Base-by-base conservation (phyloP, 1,139 yeast species). In the Geotrichum candidum region DNA sequence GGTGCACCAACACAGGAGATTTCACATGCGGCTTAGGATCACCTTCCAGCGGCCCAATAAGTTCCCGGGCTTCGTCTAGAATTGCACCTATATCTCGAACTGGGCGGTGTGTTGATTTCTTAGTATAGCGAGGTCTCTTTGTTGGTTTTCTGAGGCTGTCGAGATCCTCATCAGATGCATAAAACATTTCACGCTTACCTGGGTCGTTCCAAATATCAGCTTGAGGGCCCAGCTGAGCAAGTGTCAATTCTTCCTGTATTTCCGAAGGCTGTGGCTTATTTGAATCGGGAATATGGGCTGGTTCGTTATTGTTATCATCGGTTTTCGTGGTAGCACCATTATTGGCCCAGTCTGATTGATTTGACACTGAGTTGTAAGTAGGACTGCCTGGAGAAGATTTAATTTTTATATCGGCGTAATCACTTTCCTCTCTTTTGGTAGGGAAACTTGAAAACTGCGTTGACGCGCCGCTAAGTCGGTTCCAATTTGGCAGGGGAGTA, bases 191-290 rank as follows among this genome's bases (percentile, higher is more conserved):
- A 2, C 59, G 31, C 22, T 23, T 41, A 7, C 22, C n/a, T 6
- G 33, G 1, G 23, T 57, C 56, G 33, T 57, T 57, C 59, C 59
- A 57, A 4, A 57, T 33, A 22, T 57, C 59, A 38, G 41, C 45
- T 3, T 41, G 10, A n/a, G 48, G 22, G 10, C 48, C 48, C 22
- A 41, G 2, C 22, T 41, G 48, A 3, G 22, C 48, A 1, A 41
- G 23, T 2, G 48, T 41, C 6, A 41, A 5, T 18, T 41, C 48
- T 41, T 41, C 48, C 22, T 41, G 48, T 5, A 23, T 29, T 29
- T 29, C 33, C 33, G 7, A 29, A 9, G 10, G 9, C 33, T 29
- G 33, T 9, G 4, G 22, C 48, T n/a, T 23, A 15, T 41, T 18
- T 41, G 10, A 41, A 23, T 41, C 48, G 9, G n/a, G 9, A 41